Conservation (phyloP, 2,329 filamentous ascomycete species). For the Penicillium sp. region DNA sequence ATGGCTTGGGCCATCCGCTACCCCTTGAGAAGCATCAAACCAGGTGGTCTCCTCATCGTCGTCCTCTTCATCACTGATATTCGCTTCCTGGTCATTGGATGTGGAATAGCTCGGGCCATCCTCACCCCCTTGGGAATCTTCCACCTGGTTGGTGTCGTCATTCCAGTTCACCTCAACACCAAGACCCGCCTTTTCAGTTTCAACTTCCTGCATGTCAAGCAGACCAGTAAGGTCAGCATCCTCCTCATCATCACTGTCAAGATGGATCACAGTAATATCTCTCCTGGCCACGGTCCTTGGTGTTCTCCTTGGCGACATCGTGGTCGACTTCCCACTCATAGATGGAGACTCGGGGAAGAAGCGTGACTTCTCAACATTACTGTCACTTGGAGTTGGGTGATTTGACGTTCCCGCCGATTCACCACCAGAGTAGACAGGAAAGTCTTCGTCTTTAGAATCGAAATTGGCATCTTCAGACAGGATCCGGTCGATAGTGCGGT, state of each 20-base stretch:
- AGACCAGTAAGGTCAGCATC: not conserved
- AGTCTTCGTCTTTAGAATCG: constrained; percentile 8
- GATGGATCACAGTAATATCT: constrained; percentile 10
- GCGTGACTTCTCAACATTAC: not conserved
- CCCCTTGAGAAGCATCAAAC: not conserved
- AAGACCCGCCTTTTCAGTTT: not conserved
- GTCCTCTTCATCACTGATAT: not conserved
- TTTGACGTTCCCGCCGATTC: not conserved
- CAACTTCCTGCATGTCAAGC: not conserved
- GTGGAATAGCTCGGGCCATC: not conserved
- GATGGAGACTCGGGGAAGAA: not conserved
- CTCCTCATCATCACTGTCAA: constrained; percentile 4
- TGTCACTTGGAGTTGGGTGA: not conserved
- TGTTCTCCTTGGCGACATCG: not conserved
- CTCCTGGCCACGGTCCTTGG: constrained; percentile 1
- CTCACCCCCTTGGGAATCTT: not conserved
- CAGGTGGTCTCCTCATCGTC: not conserved
- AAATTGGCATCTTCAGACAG: constrained; percentile 24
- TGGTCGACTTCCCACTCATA: not conserved
- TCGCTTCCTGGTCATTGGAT: too few species aligned
- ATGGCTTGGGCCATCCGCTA: not conserved
- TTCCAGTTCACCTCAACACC: not conserved
- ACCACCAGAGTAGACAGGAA: not conserved
- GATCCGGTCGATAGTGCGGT: constrained; percentile 23
- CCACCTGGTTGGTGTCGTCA: not conserved